Base-by-base conservation (phyloP, 2,329 filamentous ascomycete genomes). In the Scopulariopsis brevicaulis region DNA sequence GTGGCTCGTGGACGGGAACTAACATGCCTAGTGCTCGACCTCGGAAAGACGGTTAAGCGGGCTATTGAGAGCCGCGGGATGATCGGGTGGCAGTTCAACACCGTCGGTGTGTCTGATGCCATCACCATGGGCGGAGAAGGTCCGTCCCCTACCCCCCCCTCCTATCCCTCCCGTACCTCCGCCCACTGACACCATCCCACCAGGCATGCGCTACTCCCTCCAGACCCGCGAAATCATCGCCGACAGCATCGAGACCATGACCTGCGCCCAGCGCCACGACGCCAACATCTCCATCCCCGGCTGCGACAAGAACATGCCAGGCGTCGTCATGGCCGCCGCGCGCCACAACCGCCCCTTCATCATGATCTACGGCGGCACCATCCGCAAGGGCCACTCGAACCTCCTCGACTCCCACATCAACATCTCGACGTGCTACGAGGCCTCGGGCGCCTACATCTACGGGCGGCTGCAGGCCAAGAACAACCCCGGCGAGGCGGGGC, bases 231-330 rank as follows among this genome's bases (percentile, higher is more conserved):
- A 97, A 68, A 85, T 96, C 63, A 96, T 97, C 63, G 92, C 92
- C 62, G 92, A 97, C 73, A 92, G 86, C 64, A 91, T 96, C 66
- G 93, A 97, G 74, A 92, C 89, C 1, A 89, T 96, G 46, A 96
- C 91, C 1, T 93, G 87, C 69, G 93, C 89, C 5, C 92, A 96
- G 69, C 87, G 88, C 64, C 90, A 96, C 71, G 93, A 96, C 69
- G 93, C 91, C 59, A 95, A 92, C 70, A 92, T 96, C 69, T 85
- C 89, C 34, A 93, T 96, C 64, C 91, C 93, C 0, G 92, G 92
- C 12, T 96, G 92, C 70, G 92, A 96, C 75, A 96, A 96, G 81
- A 96, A 96, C 71, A 96, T 96, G 93, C 92, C 92, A 0, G 92
- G 92, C 62, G 87, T 89, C 18, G 78, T 94, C 62, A 96, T 96